These are phyloP conservation scores for Chlamydomonas asymmetrica DNA, from an alignment of 139 green algal genomes.

Conservation along the genomic window DNA sequence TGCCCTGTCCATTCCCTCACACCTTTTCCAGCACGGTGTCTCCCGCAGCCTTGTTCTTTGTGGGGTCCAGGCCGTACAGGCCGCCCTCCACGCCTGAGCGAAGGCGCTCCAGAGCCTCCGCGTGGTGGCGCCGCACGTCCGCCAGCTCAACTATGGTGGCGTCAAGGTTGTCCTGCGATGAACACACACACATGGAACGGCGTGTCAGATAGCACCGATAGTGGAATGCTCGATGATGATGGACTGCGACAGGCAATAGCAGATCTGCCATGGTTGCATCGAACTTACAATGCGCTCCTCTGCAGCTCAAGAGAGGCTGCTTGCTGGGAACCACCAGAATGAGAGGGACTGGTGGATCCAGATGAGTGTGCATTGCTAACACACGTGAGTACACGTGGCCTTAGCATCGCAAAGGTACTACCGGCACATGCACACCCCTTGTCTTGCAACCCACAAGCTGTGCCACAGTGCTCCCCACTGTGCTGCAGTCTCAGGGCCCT, in stretches of 20 bases:
- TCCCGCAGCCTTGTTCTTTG: constrained; percentile 25
- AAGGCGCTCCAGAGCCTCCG: constrained; percentile 60
- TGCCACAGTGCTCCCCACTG: not conserved
- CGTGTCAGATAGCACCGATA: too few species aligned
- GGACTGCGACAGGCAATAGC: not conserved
- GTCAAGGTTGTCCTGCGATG: not conserved
- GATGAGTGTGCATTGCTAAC: too few species aligned
- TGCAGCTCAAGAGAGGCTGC: too few species aligned
- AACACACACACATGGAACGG: too few species aligned
- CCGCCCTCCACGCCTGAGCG: constrained; percentile 47
- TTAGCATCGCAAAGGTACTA: too few species aligned
- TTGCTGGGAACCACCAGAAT: too few species aligned
- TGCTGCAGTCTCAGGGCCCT: not conserved
- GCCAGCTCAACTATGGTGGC: constrained; percentile 23
- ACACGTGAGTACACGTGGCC: too few species aligned
- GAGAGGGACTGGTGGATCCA: too few species aligned
- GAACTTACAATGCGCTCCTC: too few species aligned
- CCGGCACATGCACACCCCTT: constrained; percentile 7
- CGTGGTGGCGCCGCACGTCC: constrained; percentile 58
- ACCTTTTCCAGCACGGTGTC: constrained; percentile 35
- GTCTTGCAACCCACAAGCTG: not conserved
- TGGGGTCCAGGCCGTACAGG: constrained; percentile 42
- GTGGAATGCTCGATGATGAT: not conserved
- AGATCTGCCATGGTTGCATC: too few species aligned
- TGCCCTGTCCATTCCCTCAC: too few species aligned